Evolutionary conservation across 208 protist species (phyloP).

Genomic region (Acanthamoeba royreba): DNA sequence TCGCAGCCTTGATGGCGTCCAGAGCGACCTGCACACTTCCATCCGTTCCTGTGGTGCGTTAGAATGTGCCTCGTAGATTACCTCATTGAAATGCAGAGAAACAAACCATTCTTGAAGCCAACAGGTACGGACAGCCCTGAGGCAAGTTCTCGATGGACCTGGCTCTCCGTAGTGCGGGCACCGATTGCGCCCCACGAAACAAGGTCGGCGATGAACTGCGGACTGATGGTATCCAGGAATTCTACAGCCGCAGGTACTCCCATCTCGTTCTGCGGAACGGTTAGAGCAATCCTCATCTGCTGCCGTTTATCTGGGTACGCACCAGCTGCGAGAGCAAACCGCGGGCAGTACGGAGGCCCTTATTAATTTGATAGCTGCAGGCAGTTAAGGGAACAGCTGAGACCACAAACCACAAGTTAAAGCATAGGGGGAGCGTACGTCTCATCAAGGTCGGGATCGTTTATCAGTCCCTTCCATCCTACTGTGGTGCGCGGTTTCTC

Average conservation of each 20-base stretch:
- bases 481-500: constrained; percentile 84
- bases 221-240: constrained; percentile 83
- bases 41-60: not conserved
- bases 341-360: not conserved
- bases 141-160: constrained; percentile 77
- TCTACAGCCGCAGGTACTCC: constrained; percentile 77
- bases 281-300: not conserved
- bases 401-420: not conserved
- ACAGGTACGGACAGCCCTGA: constrained; percentile 81
- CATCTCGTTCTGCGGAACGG: constrained; percentile 58
- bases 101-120: constrained; percentile 81
- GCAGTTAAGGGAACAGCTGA: not conserved
- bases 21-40: not conserved
- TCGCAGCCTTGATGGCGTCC: constrained; percentile 60
- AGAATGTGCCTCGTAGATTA: not conserved
- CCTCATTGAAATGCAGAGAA: not conserved
- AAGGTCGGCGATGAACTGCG: constrained; percentile 80
- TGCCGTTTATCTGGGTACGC: not conserved
- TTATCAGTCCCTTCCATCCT: constrained; percentile 85
- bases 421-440: not conserved
- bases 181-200: constrained; percentile 80
- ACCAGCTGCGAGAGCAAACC: constrained; percentile 25
- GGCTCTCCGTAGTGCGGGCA: constrained; percentile 78
- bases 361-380: constrained; percentile 35
- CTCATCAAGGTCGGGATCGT: constrained; percentile 81